These are phyloP conservation scores for Viscum album DNA, from an alignment of 177 flowering plant genomes.

Conservation along the genomic window DNA sequence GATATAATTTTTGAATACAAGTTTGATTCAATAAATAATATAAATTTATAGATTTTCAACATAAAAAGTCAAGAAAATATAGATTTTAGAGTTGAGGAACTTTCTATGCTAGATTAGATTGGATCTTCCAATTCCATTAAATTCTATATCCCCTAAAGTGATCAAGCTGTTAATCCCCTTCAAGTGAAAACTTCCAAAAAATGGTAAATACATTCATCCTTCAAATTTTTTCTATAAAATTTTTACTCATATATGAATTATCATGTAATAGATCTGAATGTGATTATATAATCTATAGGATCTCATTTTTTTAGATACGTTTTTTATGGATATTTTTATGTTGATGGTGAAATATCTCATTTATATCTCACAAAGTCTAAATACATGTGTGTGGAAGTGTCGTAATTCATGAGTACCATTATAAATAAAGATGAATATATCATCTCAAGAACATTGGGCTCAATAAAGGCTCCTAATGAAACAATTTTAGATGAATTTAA, in stretches of 20 bases:
- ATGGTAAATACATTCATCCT: constrained; percentile 24
- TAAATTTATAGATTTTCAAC: constrained; percentile 30
- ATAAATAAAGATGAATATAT: constrained; percentile 42
- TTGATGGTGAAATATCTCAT: too few relatives aligned
- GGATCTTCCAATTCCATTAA: constrained; percentile 86
- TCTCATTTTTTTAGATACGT: too few relatives aligned
- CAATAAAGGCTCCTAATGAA: constrained; percentile 5
- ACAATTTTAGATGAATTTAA: constrained; percentile 10
- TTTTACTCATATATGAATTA: background rate
- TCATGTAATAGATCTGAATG: too few relatives aligned
- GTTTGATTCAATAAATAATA: constrained; percentile 24
- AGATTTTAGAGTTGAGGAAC: constrained; percentile 31
- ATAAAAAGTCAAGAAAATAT: constrained; percentile 57
- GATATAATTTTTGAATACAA: constrained; percentile 21
- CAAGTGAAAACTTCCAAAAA: constrained; percentile 10
- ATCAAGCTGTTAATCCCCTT: constrained; percentile 14
- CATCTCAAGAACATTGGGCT: constrained; percentile 25
- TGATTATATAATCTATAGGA: too few relatives aligned
- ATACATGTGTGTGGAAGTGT: constrained; percentile 12
- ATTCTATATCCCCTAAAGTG: constrained; percentile 65
- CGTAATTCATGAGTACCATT: constrained; percentile 45
- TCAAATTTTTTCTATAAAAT: background rate
- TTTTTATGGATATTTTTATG: too few relatives aligned
- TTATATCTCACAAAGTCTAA: constrained; percentile 38
- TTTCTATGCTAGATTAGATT: constrained; percentile 45